Evolutionary conservation across 345 rosid genomes (phyloP).

Genomic region (Citrus australasica): DNA sequence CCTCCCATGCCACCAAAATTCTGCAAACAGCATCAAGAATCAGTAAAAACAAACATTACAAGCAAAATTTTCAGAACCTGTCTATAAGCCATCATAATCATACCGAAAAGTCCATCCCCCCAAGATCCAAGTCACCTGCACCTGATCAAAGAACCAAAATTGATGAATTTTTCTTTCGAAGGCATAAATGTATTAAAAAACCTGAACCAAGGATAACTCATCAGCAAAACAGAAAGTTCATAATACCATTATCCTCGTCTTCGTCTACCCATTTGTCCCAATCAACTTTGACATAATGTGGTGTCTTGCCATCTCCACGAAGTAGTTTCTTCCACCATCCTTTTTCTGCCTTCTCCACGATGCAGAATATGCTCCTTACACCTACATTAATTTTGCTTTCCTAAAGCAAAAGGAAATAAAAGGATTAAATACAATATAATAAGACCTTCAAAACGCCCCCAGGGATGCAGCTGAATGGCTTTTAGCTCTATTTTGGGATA

Average conservation of each 20-base stretch:
- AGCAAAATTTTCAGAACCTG: not conserved
- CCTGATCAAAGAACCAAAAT: slow-evolving; percentile 35
- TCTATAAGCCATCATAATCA: slow-evolving; percentile 9
- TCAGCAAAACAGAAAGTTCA: not conserved
- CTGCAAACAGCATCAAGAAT: slow-evolving; percentile 20
- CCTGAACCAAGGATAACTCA: not conserved
- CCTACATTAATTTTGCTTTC: slow-evolving; percentile 75
- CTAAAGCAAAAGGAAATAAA: slow-evolving; percentile 21
- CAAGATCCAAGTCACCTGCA: slow-evolving; percentile 51
- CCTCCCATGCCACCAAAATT: slow-evolving; percentile 37
- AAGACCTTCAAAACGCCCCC: not conserved
- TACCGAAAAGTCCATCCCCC: slow-evolving; percentile 83
- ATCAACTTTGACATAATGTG: slow-evolving; percentile 80
- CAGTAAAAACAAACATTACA: not conserved
- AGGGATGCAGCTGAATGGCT: too few relatives aligned
- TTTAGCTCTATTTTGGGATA: too few relatives aligned
- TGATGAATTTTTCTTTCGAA: not conserved
- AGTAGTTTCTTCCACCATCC: slow-evolving; percentile 75
- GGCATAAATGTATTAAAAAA: not conserved
- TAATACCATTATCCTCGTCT: slow-evolving; percentile 54
- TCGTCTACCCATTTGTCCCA: slow-evolving; percentile 98
- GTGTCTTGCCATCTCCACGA: slow-evolving; percentile 58
- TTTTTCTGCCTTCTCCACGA: slow-evolving; percentile 72
- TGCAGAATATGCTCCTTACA: slow-evolving; percentile 64
- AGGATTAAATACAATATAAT: not conserved